Conservation (phyloP, 208 protist genomes). For the Strigomonas galati region DNA sequence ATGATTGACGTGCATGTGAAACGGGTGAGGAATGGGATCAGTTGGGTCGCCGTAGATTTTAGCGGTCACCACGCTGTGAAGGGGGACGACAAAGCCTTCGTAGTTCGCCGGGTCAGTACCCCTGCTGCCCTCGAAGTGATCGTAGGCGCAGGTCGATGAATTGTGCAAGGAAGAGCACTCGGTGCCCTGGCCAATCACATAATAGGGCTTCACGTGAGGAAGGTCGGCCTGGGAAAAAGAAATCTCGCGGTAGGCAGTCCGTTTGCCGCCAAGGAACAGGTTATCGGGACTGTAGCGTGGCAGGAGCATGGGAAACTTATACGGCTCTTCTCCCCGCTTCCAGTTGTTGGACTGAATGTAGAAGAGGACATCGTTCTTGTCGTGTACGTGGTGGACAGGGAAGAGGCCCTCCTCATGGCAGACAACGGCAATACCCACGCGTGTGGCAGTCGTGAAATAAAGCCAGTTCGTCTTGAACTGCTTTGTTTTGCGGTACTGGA, state of each 20-base stretch:
- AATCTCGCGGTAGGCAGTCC: conserved; percentile 37
- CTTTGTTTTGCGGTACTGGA: conserved; percentile 44
- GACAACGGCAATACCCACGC: conserved; percentile 42
- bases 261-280: conserved; percentile 23
- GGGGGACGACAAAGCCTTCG: conserved; percentile 66
- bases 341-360: conserved; percentile 33
- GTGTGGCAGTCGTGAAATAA: conserved; percentile 81
- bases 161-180: conserved; percentile 60
- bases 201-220: conserved; percentile 36
- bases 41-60: conserved; percentile 69
- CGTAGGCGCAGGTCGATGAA: conserved; percentile 56
- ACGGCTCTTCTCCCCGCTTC: background rate
- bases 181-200: conserved; percentile 64
- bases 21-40: conserved; percentile 66
- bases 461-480: conserved; percentile 44
- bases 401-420: conserved; percentile 44
- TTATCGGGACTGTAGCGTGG: conserved; percentile 45
- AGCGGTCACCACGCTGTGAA: conserved; percentile 54
- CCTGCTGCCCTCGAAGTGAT: conserved; percentile 58
- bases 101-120: conserved; percentile 28
- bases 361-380: conserved; percentile 39
- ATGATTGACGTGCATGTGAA: conserved; percentile 88
- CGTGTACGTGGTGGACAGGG: conserved; percentile 38
- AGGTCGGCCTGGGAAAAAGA: conserved; percentile 57
- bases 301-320: conserved; percentile 43